phyloP scores from a whole-genome alignment of 805 yeast species.

The Hanseniaspora singularis region DNA sequence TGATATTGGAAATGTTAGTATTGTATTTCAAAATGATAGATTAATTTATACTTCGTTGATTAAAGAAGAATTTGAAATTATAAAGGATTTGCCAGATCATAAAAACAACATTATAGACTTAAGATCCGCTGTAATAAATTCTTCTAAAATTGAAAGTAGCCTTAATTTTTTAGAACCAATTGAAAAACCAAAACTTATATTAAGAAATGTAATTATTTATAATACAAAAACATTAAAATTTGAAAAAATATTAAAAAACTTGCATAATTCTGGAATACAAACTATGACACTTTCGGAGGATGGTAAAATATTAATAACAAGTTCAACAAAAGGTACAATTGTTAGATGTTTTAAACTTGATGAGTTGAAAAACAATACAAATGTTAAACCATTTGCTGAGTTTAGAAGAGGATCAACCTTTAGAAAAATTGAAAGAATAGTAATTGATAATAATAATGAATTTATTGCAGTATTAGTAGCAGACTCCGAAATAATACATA shows the following conservation, averaged over 20 bases:
- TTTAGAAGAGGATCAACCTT: slow-evolving; percentile 67
- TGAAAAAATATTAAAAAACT: slow-evolving; percentile 35
- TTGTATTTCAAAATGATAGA: slow-evolving; percentile 9
- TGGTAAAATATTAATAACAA: slow-evolving; percentile 52
- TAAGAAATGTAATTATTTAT: slow-evolving; percentile 50
- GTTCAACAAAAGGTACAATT: slow-evolving; percentile 61
- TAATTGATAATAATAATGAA: slow-evolving; percentile 49
- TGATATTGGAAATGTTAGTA: slow-evolving; percentile 7
- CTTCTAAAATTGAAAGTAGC: not conserved
- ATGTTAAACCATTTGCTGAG: slow-evolving; percentile 32
- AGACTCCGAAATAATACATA: slow-evolving; percentile 80
- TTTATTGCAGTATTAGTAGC: slow-evolving; percentile 64
- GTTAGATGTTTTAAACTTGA: slow-evolving; percentile 51
- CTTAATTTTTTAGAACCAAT: slow-evolving; percentile 5
- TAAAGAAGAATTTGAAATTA: slow-evolving; percentile 9
- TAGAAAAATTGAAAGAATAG: slow-evolving; percentile 54
- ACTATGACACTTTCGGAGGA: slow-evolving; percentile 40
- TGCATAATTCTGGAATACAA: slow-evolving; percentile 26
- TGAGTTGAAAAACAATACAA: slow-evolving; percentile 27
- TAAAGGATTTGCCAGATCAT: not conserved
- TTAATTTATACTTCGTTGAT: slow-evolving; percentile 6
- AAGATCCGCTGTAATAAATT: not conserved
- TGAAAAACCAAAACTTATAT: slow-evolving; percentile 10
- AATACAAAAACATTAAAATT: slow-evolving; percentile 68
- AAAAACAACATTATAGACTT: not conserved